Conservation (phyloP, 208 protist species). For the Leishmania braziliensis region DNA sequence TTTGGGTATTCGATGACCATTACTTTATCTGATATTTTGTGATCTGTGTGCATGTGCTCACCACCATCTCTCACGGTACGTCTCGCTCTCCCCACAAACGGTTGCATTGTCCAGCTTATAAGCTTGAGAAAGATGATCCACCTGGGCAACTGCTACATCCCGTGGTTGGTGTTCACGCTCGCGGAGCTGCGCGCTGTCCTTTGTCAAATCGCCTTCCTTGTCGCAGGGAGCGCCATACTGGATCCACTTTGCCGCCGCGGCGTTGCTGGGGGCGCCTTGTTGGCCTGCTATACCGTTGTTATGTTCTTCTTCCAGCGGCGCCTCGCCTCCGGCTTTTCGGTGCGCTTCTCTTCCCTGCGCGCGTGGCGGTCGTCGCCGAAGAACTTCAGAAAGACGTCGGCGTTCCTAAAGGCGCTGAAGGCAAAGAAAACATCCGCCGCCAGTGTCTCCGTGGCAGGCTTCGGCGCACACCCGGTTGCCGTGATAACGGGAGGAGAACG, state of each 20-base stretch:
- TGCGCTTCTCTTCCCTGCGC: constrained; percentile 36
- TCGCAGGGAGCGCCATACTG: constrained; percentile 8
- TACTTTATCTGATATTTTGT: background rate
- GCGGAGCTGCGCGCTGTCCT: constrained; percentile 39
- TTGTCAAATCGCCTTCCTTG: constrained; percentile 36
- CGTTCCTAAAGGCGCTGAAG: constrained; percentile 22
- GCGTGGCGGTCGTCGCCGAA: constrained; percentile 33
- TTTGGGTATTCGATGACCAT: background rate
- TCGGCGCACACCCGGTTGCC: constrained; percentile 28
- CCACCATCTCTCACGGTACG: background rate
- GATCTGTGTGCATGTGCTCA: background rate
- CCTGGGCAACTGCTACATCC: constrained; percentile 35
- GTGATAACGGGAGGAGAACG: constrained; percentile 55
- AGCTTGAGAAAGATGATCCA: constrained; percentile 20
- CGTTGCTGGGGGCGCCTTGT: background rate
- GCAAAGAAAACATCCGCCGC: constrained; percentile 7
- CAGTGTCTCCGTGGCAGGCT: background rate
- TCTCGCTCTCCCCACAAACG: background rate
- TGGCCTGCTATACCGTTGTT: constrained; percentile 21
- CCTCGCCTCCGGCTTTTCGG: constrained; percentile 46
- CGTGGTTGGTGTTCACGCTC: constrained; percentile 35
- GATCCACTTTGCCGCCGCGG: constrained; percentile 12
- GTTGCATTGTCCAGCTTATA: background rate
- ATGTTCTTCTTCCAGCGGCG: constrained; percentile 54
- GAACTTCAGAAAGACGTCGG: constrained; percentile 49